Evolutionary conservation across 306 rosid genomes (phyloP).

Genomic region (Luffa acutangula): DNA sequence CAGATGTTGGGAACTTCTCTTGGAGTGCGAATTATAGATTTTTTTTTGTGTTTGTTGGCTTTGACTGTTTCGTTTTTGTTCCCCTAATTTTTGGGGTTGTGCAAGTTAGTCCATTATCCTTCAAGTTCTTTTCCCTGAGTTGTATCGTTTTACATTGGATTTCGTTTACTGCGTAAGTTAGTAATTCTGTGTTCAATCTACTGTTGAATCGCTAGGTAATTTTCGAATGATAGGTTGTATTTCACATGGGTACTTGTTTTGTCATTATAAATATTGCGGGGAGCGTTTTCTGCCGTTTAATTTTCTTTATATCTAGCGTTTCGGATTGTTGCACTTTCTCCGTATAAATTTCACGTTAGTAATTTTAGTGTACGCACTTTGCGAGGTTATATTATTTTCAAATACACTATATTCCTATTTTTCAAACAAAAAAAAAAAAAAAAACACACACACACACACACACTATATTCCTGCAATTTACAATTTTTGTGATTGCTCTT

Average conservation of each 20-base stretch:
- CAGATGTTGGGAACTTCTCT: not conserved
- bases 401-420: too few relatives aligned
- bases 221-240: not conserved
- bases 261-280: not conserved
- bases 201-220: not conserved
- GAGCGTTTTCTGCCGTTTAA: not conserved
- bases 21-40: not conserved
- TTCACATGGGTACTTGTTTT: not conserved
- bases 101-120: not conserved
- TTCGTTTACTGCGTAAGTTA: not conserved
- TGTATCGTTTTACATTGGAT: not conserved
- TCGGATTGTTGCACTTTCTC: not conserved
- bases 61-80: not conserved
- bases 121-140: not conserved
- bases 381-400: not conserved
- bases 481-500: not conserved
- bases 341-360: not conserved
- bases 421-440: too few relatives aligned
- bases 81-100: not conserved
- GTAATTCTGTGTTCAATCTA: not conserved
- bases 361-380: not conserved
- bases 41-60: not conserved
- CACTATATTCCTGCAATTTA: not conserved
- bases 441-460: too few relatives aligned
- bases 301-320: not conserved